Evolutionary conservation across 176 grass and related monocot genomes (phyloP).

Genomic region (Zea mays): Zm-B73-REFERENCE-NAM-5.0 NC_050101.1:115299001-115299500

Average conservation of each 20-base stretch:
- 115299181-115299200: constrained; percentile 44
- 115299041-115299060: too few relatives aligned
- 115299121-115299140: not conserved
- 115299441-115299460: not conserved
- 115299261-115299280: constrained; percentile 86
- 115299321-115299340: constrained; percentile 41
- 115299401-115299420: constrained; percentile 59
- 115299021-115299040: not conserved
- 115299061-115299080: too few relatives aligned
- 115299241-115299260: constrained; percentile 76
- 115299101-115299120: not conserved
- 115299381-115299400: constrained; percentile 82
- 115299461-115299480: too few relatives aligned
- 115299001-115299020: too few relatives aligned
- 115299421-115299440: not conserved
- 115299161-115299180: too few relatives aligned
- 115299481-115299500: constrained; percentile 65
- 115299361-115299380: constrained; percentile 86
- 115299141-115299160: too few relatives aligned
- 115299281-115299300: constrained; percentile 46
- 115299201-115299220: constrained; percentile 85
- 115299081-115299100: too few relatives aligned
- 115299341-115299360: constrained; percentile 89
- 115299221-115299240: constrained; percentile 67
- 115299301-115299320: not conserved